Percentiles rank a stretch among this genome's conserved stretches.
phyloP scores from a whole-genome alignment of 805 yeast species.

The Blastobotrys muscicola region DNA sequence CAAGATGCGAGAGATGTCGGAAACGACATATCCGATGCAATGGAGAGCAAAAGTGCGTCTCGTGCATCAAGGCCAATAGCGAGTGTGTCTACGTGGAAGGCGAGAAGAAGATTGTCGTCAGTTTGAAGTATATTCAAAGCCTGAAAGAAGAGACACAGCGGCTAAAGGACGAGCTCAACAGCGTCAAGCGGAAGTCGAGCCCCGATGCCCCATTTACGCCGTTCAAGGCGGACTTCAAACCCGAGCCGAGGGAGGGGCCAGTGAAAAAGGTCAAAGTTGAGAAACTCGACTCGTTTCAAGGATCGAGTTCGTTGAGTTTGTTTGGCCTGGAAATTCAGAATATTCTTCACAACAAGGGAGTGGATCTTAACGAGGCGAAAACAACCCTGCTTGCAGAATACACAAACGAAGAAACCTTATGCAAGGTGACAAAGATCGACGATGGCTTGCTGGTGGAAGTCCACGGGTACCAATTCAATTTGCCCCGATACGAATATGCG shows the following conservation, averaged over 20 bases:
- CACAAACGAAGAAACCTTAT: not conserved
- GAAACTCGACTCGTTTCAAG: constrained; percentile 1
- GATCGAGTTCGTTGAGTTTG: constrained; percentile 8
- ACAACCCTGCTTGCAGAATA: too few relatives aligned
- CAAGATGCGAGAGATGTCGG: constrained; percentile 18
- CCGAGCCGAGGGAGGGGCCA: not conserved
- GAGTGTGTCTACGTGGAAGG: constrained; percentile 18
- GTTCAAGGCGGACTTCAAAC: not conserved
- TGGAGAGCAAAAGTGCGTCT: constrained; percentile 15
- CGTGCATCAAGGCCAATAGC: constrained; percentile 12
- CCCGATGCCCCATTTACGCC: not conserved
- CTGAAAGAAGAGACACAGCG: constrained; percentile 14
- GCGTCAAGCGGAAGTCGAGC: not conserved
- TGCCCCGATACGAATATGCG: constrained; percentile 14
- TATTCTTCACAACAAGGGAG: constrained; percentile 4
- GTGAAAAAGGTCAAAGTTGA: not conserved
- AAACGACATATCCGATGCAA: constrained; percentile 19
- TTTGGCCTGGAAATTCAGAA: constrained; percentile 12
- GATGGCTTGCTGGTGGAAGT: constrained; percentile 1
- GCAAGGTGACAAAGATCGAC: constrained; percentile 1
- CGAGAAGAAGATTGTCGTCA: constrained; percentile 19
- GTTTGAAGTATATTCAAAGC: constrained; percentile 14
- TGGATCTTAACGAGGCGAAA: constrained; percentile 5
- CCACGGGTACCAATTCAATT: constrained; percentile 4
- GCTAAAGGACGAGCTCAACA: constrained; percentile 4